Conservation (phyloP, 2,329 filamentous ascomycete species). For the Penicillium fuscoglaucum region DNA sequence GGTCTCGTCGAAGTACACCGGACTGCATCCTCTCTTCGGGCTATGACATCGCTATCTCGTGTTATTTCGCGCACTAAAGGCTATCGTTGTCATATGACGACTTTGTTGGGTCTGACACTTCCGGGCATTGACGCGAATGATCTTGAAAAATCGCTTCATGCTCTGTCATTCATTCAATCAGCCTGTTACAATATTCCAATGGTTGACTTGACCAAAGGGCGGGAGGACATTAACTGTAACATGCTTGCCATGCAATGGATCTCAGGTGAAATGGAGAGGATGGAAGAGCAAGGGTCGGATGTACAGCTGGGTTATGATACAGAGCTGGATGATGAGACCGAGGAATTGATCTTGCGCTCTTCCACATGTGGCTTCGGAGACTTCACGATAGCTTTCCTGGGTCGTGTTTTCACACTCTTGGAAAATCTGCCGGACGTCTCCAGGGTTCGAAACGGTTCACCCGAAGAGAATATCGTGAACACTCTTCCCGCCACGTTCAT, state of each 20-base stretch:
- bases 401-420: constrained; percentile 89
- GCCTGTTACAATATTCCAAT: constrained; percentile 97
- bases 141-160: constrained; percentile 92
- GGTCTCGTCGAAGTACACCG: constrained; percentile 95
- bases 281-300: constrained; percentile 83
- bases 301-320: constrained; percentile 81
- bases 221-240: constrained; percentile 68
- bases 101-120: constrained; percentile 84
- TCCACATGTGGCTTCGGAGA: constrained; percentile 93
- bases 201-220: constrained; percentile 71
- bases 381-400: constrained; percentile 85
- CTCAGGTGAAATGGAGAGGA: constrained; percentile 86
- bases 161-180: constrained; percentile 90
- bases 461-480: constrained; percentile 96
- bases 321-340: constrained; percentile 80
- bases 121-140: constrained; percentile 98
- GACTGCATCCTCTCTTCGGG: constrained; percentile 88
- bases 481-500: constrained; percentile 88
- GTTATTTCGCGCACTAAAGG: constrained; percentile 91
- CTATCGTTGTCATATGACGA: constrained; percentile 95
- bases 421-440: constrained; percentile 94
- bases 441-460: constrained; percentile 82
- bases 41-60: constrained; percentile 87
- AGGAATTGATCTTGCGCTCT: constrained; percentile 83
- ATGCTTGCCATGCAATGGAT: constrained; percentile 89